phyloP scores from a whole-genome alignment of 371 early-diverging fungal genomes.

The Nematocida sp. region DNA sequence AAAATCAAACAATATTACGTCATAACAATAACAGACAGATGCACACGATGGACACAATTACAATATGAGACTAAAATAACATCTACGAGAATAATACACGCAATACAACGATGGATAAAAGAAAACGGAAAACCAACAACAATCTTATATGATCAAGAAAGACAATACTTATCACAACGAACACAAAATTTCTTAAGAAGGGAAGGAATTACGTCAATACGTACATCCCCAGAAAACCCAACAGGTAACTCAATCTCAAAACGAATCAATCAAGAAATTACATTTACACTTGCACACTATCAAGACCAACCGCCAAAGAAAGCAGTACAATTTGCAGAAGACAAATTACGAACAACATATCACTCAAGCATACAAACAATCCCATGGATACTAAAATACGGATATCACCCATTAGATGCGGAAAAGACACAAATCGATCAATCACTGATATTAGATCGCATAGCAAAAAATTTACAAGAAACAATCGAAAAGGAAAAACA shows the following conservation, averaged over 20 bases:
- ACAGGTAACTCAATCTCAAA: background rate
- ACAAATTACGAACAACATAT: background rate
- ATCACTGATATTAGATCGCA: too few species aligned
- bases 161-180: background rate
- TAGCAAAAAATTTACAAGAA: too few species aligned
- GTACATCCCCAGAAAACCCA: background rate
- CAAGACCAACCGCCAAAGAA: background rate
- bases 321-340: background rate
- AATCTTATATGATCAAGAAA: background rate
- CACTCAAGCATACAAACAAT: background rate
- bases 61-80: background rate
- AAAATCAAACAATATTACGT: background rate
- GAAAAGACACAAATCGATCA: too few species aligned
- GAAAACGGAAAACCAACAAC: background rate
- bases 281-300: background rate
- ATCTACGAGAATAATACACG: background rate
- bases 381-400: background rate
- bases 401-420: background rate
- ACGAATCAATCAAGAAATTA: background rate
- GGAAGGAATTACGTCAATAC: background rate
- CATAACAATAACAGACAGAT: slow-evolving; percentile 12
- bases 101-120: background rate
- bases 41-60: background rate
- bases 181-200: background rate
- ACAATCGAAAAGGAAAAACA: too few species aligned